phyloP scores from a whole-genome alignment of 352 stramenopile genomes.

The Globisporangium parvum region DNA sequence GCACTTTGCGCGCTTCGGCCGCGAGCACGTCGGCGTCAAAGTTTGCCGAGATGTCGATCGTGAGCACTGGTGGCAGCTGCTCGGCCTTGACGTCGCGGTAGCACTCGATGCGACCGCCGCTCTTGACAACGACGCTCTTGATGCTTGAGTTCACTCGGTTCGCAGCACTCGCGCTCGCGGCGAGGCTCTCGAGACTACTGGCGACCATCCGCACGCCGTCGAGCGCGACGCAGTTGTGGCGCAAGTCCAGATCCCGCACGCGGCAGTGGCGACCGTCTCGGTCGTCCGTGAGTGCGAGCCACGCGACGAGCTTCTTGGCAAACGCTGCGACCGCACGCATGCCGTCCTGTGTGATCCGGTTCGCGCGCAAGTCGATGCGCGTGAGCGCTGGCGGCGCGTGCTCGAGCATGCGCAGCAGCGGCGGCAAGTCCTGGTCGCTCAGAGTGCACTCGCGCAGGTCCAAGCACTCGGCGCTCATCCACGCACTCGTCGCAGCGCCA shows the following conservation, averaged over 20 bases:
- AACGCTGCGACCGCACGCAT: slow-evolving; percentile 32
- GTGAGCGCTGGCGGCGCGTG: slow-evolving; percentile 15
- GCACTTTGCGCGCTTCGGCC: slow-evolving; percentile 14
- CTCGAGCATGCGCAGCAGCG: slow-evolving; percentile 37
- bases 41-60: slow-evolving; percentile 48
- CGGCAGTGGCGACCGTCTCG: background rate
- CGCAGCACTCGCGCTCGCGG: background rate
- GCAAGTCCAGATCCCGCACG: slow-evolving; percentile 50
- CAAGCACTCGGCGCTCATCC: slow-evolving; percentile 16
- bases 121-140: slow-evolving; percentile 35
- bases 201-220: slow-evolving; percentile 56
- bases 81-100: slow-evolving; percentile 18
- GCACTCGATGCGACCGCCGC: slow-evolving; percentile 51
- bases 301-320: slow-evolving; percentile 12
- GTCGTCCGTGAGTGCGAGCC: background rate
- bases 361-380: slow-evolving; percentile 48
- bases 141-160: slow-evolving; percentile 3
- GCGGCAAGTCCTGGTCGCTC: slow-evolving; percentile 35
- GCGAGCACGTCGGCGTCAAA: slow-evolving; percentile 31
- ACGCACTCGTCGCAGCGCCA: slow-evolving; percentile 1
- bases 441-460: slow-evolving; percentile 53
- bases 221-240: slow-evolving; percentile 64
- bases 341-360: slow-evolving; percentile 51
- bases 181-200: slow-evolving; percentile 32
- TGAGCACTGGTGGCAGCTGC: slow-evolving; percentile 20